Percentiles rank a stretch among this genome's conserved stretches.
These are phyloP conservation scores for Pseudonitzschia multistriata DNA, from an alignment of 108 stramenopile species.

Conservation along the genomic window DNA sequence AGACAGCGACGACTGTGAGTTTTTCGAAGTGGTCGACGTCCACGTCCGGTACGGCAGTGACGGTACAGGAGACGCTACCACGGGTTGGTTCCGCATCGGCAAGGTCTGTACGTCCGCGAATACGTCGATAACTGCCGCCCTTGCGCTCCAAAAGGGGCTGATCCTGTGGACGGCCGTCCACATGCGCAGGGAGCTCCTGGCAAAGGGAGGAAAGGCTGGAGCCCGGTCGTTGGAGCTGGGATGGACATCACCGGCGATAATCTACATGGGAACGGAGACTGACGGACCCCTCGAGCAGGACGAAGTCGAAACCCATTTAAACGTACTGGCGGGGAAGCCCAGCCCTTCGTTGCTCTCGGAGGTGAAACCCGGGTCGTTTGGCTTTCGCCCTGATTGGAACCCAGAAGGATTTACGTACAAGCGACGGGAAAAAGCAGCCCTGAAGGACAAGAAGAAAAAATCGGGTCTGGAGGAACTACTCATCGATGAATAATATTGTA, in stretches of 20 bases:
- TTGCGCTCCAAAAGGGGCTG: constrained; percentile 43
- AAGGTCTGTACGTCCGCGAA: constrained; percentile 32
- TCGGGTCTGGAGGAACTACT: constrained; percentile 32
- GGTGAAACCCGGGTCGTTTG: constrained; percentile 20
- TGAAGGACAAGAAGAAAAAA: constrained; percentile 39
- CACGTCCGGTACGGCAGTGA: constrained; percentile 28
- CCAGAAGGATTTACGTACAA: constrained; percentile 48
- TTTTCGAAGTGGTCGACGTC: constrained; percentile 39
- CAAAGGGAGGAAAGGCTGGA: constrained; percentile 34
- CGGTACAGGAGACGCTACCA: neutral
- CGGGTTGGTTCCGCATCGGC: constrained; percentile 44
- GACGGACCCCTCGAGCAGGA: constrained; percentile 37
- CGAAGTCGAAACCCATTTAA: neutral
- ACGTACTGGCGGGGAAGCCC: constrained; percentile 14
- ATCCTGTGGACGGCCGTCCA: constrained; percentile 46
- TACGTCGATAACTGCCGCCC: constrained; percentile 18
- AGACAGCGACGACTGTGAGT: constrained; percentile 30
- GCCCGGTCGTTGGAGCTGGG: constrained; percentile 33
- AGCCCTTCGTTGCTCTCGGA: neutral
- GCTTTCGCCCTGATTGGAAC: constrained; percentile 48
- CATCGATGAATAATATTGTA: neutral
- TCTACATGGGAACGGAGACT: constrained; percentile 48
- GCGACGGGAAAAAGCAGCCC: constrained; percentile 38
- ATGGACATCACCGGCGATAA: constrained; percentile 24
- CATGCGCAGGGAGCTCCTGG: constrained; percentile 33